Evolutionary conservation across 257 asterid species (phyloP), one percentile per base, ranked within the genome.

Genomic region (Solanum virginianum): DNA sequence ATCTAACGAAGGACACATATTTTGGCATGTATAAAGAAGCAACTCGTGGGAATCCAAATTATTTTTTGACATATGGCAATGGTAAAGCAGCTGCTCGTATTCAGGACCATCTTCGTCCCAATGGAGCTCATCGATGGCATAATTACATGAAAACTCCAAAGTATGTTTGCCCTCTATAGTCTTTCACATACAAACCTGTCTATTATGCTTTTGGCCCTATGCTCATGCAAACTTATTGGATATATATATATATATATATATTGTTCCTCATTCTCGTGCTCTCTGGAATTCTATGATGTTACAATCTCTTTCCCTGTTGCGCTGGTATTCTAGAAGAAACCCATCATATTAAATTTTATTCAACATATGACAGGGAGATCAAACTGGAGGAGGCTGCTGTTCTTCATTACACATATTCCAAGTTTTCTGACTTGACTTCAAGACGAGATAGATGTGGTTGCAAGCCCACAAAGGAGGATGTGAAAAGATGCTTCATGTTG

Each of bases 41-140:
- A 26, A 87, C 90, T 43, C 92, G 89, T 51, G 92, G 91, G 39
- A 92, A 92, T 86, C 95, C 95, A 63, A 91, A 90, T 87, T 92
- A 91, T 85, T 92, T 92, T 75, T 86, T 92, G 85, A 92, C 95
- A 11, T 92, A 92, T 62, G 93, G 93, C 29, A 92, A 92, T 85
- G 95, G 95, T 68, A 93, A 93, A 89, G 88, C 97, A 16, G 95
- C 95, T 91, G 97, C 97, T 85, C 93, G 97, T 15, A 83, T 93
- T 81, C 95, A 88, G 84, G 91, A 90, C 85, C 94, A 91, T 89
- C 92, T 93, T 57, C 94, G 97, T 57, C 95, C 97, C 41, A 92
- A 92, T 87, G 95, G 97, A 53, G 95, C 97, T 15, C 95, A 92
- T 85, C 87, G 95, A 89, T 93, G 97, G 97, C 93, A 93, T 88